Evolutionary conservation across 306 rosid species (phyloP).

Genomic region (Medicago arabica): DNA sequence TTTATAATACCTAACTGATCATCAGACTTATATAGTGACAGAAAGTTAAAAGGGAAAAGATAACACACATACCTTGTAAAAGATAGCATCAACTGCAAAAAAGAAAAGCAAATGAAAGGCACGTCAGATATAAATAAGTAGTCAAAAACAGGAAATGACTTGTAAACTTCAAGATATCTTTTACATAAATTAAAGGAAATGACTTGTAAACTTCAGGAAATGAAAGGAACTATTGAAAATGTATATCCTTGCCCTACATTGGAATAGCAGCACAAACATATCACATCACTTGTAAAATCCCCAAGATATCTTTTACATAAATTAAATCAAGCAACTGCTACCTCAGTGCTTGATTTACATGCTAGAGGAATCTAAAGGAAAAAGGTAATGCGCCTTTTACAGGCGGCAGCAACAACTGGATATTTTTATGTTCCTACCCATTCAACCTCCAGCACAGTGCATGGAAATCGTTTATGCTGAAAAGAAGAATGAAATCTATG

Average conservation of each 20-base stretch:
- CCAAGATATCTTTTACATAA: slow-evolving; percentile 17
- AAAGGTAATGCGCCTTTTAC: neutral
- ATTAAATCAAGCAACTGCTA: slow-evolving; percentile 25
- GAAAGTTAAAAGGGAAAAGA: neutral
- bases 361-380: neutral
- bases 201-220: slow-evolving; percentile 16
- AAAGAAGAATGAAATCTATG: slow-evolving; percentile 30
- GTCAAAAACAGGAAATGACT: slow-evolving; percentile 28
- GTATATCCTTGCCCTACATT: slow-evolving; percentile 9
- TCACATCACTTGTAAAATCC: slow-evolving; percentile 23
- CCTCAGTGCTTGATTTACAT: slow-evolving; percentile 25
- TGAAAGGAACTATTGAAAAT: slow-evolving; percentile 30
- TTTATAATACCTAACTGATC: neutral
- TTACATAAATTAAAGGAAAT: too few relatives aligned
- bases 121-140: slow-evolving; percentile 43
- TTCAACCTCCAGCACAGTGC: slow-evolving; percentile 21
- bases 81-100: slow-evolving; percentile 72
- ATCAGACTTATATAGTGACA: neutral
- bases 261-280: slow-evolving; percentile 30
- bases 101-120: slow-evolving; percentile 26
- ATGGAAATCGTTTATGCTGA: slow-evolving; percentile 31
- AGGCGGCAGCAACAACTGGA: slow-evolving; percentile 21
- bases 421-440: slow-evolving; percentile 23
- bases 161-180: slow-evolving; percentile 6
- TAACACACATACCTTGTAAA: slow-evolving; percentile 67